phyloP scores from a whole-genome alignment of 257 asterid genomes.

The Eustoma russellianum region DNA sequence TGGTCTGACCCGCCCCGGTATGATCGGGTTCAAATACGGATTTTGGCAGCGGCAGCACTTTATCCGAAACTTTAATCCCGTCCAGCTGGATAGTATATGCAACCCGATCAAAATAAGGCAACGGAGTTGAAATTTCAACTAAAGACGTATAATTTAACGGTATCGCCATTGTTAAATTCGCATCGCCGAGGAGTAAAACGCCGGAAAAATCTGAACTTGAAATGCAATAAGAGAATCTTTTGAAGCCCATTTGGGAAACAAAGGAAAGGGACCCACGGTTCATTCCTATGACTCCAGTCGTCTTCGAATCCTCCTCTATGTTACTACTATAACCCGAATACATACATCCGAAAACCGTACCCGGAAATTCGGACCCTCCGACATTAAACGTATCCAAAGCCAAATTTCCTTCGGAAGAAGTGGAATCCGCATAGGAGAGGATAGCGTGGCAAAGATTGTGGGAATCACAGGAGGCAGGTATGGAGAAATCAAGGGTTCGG shows the following conservation, averaged over 20 bases:
- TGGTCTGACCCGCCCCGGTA: constrained; percentile 95
- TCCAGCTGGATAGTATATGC: constrained; percentile 82
- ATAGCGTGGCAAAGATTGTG: constrained; percentile 65
- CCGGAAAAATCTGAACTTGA: constrained; percentile 68
- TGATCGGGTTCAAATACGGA: constrained; percentile 77
- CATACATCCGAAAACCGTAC: constrained; percentile 75
- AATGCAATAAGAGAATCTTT: constrained; percentile 78
- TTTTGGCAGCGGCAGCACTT: constrained; percentile 42
- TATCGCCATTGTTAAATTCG: constrained; percentile 48
- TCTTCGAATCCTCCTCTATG: constrained; percentile 59
- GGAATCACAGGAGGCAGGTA: constrained; percentile 81
- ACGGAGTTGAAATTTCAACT: constrained; percentile 57
- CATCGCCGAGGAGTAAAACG: constrained; percentile 51
- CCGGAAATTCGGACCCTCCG: constrained; percentile 56
- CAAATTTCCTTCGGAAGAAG: constrained; percentile 72
- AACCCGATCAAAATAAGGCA: constrained; percentile 78
- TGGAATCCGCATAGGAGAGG: constrained; percentile 68
- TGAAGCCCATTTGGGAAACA: constrained; percentile 74
- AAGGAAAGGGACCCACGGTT: constrained; percentile 80
- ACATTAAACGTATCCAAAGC: constrained; percentile 49
- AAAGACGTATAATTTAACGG: constrained; percentile 71
- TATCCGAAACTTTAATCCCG: constrained; percentile 62
- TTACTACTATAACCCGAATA: constrained; percentile 63
- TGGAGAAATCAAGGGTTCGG: constrained; percentile 74
- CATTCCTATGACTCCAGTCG: constrained; percentile 93